Conservation (phyloP, 306 rosid species). For the Casuarina glauca region DNA sequence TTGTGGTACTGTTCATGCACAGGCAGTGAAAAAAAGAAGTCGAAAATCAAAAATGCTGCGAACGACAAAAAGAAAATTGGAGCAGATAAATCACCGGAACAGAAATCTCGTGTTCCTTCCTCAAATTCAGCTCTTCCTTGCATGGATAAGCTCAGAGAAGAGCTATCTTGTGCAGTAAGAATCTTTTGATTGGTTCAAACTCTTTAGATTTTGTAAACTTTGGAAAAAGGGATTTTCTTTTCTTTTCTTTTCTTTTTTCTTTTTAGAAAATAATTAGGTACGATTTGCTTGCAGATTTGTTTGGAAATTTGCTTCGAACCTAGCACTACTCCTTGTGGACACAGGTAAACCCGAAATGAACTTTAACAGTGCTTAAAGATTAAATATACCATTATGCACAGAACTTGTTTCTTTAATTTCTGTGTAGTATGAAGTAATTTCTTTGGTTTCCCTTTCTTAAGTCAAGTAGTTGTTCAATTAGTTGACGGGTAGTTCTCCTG, state of each 20-base stretch:
- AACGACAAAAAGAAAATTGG: conserved; percentile 40
- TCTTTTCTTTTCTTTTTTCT: conserved; percentile 1
- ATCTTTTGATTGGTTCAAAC: conserved; percentile 4
- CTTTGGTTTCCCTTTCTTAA: background rate
- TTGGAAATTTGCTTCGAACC: conserved; percentile 96
- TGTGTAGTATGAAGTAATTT: background rate
- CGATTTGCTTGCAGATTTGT: conserved; percentile 61
- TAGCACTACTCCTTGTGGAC: conserved; percentile 95
- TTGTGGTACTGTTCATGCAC: conserved; percentile 6
- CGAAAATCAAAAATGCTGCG: conserved; percentile 14
- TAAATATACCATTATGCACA: background rate
- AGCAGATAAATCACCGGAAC: conserved; percentile 31
- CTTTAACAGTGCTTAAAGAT: background rate
- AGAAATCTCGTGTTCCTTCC: conserved; percentile 38
- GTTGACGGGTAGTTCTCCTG: background rate
- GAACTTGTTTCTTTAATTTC: background rate
- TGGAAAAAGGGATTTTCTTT: background rate
- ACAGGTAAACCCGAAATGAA: conserved; percentile 54
- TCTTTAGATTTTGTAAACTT: background rate
- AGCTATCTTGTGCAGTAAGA: conserved; percentile 94
- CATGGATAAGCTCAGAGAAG: conserved; percentile 85
- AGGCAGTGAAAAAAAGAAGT: conserved; percentile 50
- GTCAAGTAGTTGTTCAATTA: background rate
- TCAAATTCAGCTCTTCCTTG: conserved; percentile 58
- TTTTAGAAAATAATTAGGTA: background rate